A percentile compares a stretch with the other conserved stretches of the same genome.
These are phyloP conservation scores for Penicillium sp. DNA, from an alignment of 2,329 filamentous ascomycete species.

Conservation along the genomic window DNA sequence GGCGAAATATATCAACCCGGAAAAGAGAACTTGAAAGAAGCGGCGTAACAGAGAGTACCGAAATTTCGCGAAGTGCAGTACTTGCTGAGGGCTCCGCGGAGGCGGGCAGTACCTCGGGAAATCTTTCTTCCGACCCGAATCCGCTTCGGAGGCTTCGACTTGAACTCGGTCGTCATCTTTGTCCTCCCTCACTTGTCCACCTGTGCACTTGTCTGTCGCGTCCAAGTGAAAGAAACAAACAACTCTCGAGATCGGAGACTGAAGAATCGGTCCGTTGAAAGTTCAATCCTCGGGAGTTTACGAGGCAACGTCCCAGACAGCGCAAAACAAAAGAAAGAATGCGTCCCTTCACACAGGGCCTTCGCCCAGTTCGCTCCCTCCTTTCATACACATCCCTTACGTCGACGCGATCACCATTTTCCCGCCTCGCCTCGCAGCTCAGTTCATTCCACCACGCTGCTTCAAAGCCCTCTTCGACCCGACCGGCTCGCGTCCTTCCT, in stretches of 20 bases:
- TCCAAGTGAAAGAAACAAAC: not conserved
- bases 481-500: constrained; percentile 4
- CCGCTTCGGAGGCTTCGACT: constrained; percentile 3
- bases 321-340: constrained; percentile 4
- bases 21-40: not conserved
- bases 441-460: constrained; percentile 4
- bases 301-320: not conserved
- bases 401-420: constrained; percentile 15
- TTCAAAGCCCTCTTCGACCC: constrained; percentile 3
- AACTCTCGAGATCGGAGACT: not conserved
- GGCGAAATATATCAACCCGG: not conserved
- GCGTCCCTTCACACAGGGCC: constrained; percentile 19
- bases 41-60: not conserved
- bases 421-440: constrained; percentile 20
- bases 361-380: constrained; percentile 23
- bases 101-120: constrained; percentile 13
- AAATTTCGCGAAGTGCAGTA: not conserved
- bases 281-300: not conserved
- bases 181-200: not conserved
- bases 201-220: not conserved
- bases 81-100: constrained; percentile 21
- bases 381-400: constrained; percentile 15
- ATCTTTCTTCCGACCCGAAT: constrained; percentile 11
- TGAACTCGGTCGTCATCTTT: not conserved
- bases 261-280: not conserved